phyloP scores from a whole-genome alignment of 352 stramenopile species.

The Globisporangium nagaii region DNA sequence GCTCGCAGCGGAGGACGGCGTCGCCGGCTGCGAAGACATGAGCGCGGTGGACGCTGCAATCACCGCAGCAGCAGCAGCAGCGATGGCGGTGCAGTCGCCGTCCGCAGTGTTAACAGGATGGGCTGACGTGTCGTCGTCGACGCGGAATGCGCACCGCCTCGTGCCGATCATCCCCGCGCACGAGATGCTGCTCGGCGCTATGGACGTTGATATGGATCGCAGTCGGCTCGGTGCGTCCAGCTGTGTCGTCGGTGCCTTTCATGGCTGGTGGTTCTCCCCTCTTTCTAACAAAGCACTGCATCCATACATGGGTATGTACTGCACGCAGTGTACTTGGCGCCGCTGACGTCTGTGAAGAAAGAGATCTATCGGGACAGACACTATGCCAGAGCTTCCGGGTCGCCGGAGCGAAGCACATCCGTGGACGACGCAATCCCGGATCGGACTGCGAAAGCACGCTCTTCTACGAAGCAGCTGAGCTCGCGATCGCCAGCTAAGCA shows the following conservation, averaged over 20 bases:
- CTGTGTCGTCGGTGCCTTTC: neutral
- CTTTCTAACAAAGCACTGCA: too few relatives aligned
- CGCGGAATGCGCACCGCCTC: neutral
- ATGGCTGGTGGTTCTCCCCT: too few relatives aligned
- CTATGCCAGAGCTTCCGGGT: conserved; percentile 3
- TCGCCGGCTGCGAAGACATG: neutral
- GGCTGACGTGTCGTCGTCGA: neutral
- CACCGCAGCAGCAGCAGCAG: neutral
- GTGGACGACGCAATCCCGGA: neutral
- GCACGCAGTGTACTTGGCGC: conserved; percentile 31
- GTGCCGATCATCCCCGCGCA: conserved; percentile 21
- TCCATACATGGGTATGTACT: too few relatives aligned
- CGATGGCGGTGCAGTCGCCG: neutral
- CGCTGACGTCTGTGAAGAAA: conserved; percentile 30
- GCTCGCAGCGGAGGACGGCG: neutral
- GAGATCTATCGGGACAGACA: conserved; percentile 37
- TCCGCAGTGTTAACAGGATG: neutral
- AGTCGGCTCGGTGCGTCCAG: conserved; percentile 25
- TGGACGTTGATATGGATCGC: conserved; percentile 23
- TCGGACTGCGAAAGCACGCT: neutral
- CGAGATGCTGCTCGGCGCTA: conserved; percentile 11
- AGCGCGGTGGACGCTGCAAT: neutral
- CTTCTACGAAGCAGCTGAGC: neutral
- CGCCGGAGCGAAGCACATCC: neutral
- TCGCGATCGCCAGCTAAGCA: conserved; percentile 1